Percentiles rank a stretch among this genome's conserved stretches.
Evolutionary conservation across 2,329 filamentous ascomycete genomes (phyloP).

Genomic region (Byssochlamys sp.): DNA sequence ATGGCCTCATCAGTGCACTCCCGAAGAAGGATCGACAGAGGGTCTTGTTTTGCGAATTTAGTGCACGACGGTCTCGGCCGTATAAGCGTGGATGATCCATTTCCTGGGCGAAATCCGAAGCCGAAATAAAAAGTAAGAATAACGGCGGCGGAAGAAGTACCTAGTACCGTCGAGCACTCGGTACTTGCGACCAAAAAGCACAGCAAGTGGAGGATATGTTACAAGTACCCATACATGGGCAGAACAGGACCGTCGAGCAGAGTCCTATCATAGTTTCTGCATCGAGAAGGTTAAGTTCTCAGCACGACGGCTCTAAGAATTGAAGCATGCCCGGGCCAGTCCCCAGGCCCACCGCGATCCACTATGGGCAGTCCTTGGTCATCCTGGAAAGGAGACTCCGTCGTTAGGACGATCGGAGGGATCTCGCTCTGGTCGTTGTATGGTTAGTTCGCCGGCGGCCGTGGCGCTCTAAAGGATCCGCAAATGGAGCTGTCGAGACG

Average conservation of each 20-base stretch:
- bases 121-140: neutral
- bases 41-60: neutral
- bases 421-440: conserved; percentile 2
- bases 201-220: conserved; percentile 1
- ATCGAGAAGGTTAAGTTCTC: neutral
- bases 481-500: conserved; percentile 1
- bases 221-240: conserved; percentile 2
- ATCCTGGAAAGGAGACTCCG: neutral
- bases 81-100: neutral
- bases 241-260: neutral
- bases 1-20: neutral
- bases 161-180: neutral
- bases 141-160: neutral
- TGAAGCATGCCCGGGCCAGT: neutral
- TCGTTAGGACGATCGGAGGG: neutral
- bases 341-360: neutral
- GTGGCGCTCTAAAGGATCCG: neutral
- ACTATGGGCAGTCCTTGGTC: conserved; percentile 1
- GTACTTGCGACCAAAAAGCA: conserved; percentile 5
- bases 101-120: neutral
- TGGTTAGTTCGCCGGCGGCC: neutral
- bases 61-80: neutral
- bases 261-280: neutral
- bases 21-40: neutral
- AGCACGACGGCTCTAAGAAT: neutral